Percentiles rank a stretch among this genome's conserved stretches.
Conservation (phyloP, 78 protist species). For the Dictyostelium citrinum region DNA sequence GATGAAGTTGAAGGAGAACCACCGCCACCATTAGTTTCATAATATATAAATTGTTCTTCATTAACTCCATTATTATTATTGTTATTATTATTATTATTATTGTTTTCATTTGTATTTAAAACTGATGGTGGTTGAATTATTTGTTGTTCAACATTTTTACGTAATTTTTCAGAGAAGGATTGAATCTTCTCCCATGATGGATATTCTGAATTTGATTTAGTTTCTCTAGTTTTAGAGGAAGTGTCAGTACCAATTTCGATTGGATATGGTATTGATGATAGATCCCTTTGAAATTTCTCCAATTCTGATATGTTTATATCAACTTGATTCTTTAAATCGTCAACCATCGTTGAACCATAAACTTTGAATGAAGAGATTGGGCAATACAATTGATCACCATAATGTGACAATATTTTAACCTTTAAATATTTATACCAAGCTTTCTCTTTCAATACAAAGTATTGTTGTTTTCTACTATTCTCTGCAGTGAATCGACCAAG, state of each 20-base stretch:
- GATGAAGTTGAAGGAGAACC: background rate
- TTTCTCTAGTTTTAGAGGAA: background rate
- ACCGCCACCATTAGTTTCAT: background rate
- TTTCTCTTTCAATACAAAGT: conserved; percentile 62
- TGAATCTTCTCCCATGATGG: background rate
- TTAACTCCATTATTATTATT: background rate
- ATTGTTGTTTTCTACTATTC: conserved; percentile 71
- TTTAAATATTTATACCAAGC: conserved; percentile 15
- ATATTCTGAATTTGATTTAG: background rate
- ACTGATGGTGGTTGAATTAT: background rate
- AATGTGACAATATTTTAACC: conserved; percentile 34
- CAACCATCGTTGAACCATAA: conserved; percentile 78
- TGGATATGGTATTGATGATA: conserved; percentile 2
- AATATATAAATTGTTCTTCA: background rate
- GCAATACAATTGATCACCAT: conserved; percentile 77
- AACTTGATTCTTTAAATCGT: conserved; percentile 56
- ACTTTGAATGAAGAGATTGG: conserved; percentile 74
- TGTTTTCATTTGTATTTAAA: background rate
- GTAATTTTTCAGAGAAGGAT: background rate
- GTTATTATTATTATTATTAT: background rate
- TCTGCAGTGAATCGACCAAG: conserved; percentile 74
- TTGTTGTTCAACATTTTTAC: background rate
- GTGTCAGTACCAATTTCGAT: background rate
- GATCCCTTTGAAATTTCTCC: background rate
- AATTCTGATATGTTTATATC: conserved; percentile 24